Base-by-base conservation (phyloP, 1,284 basidiomycete genomes). In the Apiotrichum montevideense region DNA sequence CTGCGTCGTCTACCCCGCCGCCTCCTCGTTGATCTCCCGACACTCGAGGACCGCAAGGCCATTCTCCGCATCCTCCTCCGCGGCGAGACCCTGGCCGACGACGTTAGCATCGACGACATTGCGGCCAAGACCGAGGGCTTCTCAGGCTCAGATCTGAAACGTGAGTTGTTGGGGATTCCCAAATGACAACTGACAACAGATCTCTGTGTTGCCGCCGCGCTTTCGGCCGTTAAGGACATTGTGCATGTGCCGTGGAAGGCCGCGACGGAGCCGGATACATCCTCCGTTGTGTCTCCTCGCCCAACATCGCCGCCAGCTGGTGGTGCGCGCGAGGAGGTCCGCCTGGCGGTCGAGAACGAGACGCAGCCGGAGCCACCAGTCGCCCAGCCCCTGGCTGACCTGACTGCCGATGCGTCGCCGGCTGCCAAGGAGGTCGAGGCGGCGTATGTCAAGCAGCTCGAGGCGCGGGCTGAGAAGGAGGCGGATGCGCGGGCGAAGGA, bases 111-210 rank as follows among this genome's bases (percentile, higher is more conserved):
- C 5, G 77, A 79, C 46, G 70, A 71, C 32, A 75, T 94, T 29
- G 87, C 88, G 3, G 83, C 82, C 70, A 82, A 84, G 68, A 92
- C 91, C 0, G 88, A 89, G 53, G 84, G 83, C 57, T 95, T 91
- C 76, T 94, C 91, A 53, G 91, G 91, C 14, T 92, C 89, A n/a
- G 91, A 95, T 73, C 78, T 95, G 57, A 94, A 93, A 74, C 89
- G 91, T 93, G 63, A 73, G 88, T 80, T 50, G n/a, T 42, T 0
- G 21, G 21, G 21, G 21, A 8, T 6, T 1, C 13, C 4, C 4
- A 14, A 7, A n/a, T 11, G 15, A 1, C 48, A 59, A 32, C 62
- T 61, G 4, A 39, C 37, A 43, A 3, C 65, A 94, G 90, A 95
- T 77, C 77, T 94, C 33, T 92, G 90, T 71, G 90, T 95, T 37